A percentile compares a stretch with the other conserved stretches of the same genome.
These are phyloP conservation scores for Austroboletus rostrupii DNA, from an alignment of 1,284 basidiomycete genomes.

Conservation along the genomic window DNA sequence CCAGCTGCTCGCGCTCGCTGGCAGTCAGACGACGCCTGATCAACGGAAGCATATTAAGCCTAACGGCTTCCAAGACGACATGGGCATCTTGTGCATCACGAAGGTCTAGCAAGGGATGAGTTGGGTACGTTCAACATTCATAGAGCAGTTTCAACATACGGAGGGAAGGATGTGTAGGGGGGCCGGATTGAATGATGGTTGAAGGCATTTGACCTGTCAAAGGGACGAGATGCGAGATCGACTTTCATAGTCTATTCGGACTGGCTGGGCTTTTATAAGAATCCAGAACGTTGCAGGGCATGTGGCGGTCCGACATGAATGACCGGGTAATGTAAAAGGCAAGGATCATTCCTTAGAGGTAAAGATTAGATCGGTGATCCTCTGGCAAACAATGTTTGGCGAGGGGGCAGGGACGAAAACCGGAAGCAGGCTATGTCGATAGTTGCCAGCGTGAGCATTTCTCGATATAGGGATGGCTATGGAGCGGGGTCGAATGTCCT, in stretches of 20 bases:
- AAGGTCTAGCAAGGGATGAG: conserved; percentile 48
- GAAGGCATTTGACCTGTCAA: conserved; percentile 14
- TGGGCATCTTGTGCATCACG: conserved; percentile 67
- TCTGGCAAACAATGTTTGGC: conserved; percentile 11
- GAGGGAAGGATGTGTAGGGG: conserved; percentile 52
- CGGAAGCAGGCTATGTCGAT: conserved; percentile 10
- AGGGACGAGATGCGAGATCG: conserved; percentile 5
- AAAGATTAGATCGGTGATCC: conserved; percentile 21
- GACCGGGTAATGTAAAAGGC: conserved; percentile 16
- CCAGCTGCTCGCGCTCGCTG: conserved; percentile 62
- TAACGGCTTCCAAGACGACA: conserved; percentile 71
- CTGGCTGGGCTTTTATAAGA: conserved; percentile 25
- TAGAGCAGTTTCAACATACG: conserved; percentile 37
- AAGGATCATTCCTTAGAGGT: conserved; percentile 12
- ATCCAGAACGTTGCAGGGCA: conserved; percentile 10
- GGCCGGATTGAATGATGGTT: conserved; percentile 19
- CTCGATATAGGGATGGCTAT: conserved; percentile 17
- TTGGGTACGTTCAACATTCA: not conserved
- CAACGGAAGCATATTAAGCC: conserved; percentile 63
- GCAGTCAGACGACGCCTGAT: conserved; percentile 64
- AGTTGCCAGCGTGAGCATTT: conserved; percentile 7
- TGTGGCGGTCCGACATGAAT: conserved; percentile 14
- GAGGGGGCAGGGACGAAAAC: conserved; percentile 14
- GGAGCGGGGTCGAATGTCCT: conserved; percentile 19
- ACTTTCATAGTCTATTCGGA: not conserved